A percentile compares a stretch with the other conserved stretches of the same genome.
Evolutionary conservation across 2,329 filamentous ascomycete species (phyloP).

Genomic region (Sphaerulina vaccinii): DNA sequence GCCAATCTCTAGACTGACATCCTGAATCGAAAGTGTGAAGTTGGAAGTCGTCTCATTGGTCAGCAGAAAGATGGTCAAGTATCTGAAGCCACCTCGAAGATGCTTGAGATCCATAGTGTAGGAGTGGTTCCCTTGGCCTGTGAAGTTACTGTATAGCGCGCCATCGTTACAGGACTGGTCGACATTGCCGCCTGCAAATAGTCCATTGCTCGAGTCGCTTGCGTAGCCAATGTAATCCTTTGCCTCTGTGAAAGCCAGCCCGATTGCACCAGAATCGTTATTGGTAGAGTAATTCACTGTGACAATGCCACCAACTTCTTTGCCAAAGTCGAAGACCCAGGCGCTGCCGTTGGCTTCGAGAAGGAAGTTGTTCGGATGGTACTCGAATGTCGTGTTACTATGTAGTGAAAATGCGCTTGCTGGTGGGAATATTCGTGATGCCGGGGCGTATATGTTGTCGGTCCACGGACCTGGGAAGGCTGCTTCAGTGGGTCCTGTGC

Average conservation of each 20-base stretch:
- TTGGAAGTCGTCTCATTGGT: slow-evolving; percentile 35
- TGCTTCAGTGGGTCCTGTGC: slow-evolving; percentile 49
- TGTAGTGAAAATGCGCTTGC: slow-evolving; percentile 33
- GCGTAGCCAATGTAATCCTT: slow-evolving; percentile 46
- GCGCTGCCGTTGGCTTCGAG: slow-evolving; percentile 50
- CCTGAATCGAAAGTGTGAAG: slow-evolving; percentile 39
- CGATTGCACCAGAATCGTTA: slow-evolving; percentile 32
- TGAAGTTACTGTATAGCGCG: neutral
- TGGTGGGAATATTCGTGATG: slow-evolving; percentile 52
- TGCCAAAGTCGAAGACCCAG: slow-evolving; percentile 60
- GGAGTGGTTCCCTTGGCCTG: neutral
- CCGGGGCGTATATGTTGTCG: slow-evolving; percentile 56
- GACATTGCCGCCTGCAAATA: slow-evolving; percentile 32
- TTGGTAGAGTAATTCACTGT: slow-evolving; percentile 48
- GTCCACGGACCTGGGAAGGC: slow-evolving; percentile 61
- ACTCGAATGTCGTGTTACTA: neutral
- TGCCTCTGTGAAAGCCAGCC: slow-evolving; percentile 45
- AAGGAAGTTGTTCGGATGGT: slow-evolving; percentile 21
- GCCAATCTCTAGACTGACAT: slow-evolving; percentile 45
- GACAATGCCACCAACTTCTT: slow-evolving; percentile 58
- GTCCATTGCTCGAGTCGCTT: slow-evolving; percentile 45
- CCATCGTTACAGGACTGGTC: slow-evolving; percentile 31
- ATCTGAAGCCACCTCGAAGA: neutral
- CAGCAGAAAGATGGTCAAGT: neutral
- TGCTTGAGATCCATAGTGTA: neutral